Base-by-base conservation (phyloP, 768 basidiomycete species). In the Mycena kentingensis region DNA sequence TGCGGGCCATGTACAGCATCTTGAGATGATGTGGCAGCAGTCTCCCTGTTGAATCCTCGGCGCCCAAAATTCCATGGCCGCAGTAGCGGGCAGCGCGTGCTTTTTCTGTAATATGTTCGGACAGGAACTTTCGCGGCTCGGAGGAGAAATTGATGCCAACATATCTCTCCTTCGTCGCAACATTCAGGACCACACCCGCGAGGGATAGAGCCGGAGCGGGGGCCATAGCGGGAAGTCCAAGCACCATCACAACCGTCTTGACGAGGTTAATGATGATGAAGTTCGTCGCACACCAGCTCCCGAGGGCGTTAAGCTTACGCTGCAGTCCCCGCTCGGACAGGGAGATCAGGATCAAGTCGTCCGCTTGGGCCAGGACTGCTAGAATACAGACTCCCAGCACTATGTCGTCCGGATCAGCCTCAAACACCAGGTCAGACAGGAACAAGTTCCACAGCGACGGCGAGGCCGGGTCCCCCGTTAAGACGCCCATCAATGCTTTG, bases 401-500 rank as follows among this genome's bases (percentile, higher is more conserved):
- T 8, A 63, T 26, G 46, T 66, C 62, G 45, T 63, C 57, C 1
- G 25, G 7, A 38, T 65, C 54, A n/a, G 32, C 22, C 1, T 26
- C 26, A 13, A 65, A 18, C 5, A 27, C 26, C 10, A 65, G 24
- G 46, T 65, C 66, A 1, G 62, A 47, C 19, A 67, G 35, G 53
- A 61, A 68, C 13, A 67, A 36, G 28, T 53, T 65, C 62, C 64
- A 68, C 7, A 67, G 58, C 2, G 52, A 53, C 6, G 65, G 67
- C 5, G 66, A 68, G 5, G 56, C 58, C 10, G 64, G 60, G 52
- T 68, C 67, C 3, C 67, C 64, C 10, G 58, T 66, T 13, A 68
- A 52, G 0, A 68, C 43, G 13, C 67, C 66, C n/a, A 65, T 65
- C 10, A 45, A 42, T 3, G 64, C 61, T 29, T 49, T 35, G 46